Evolutionary conservation across 768 basidiomycete species (phyloP).

Genomic region (Rhizopogon roseolus): DNA sequence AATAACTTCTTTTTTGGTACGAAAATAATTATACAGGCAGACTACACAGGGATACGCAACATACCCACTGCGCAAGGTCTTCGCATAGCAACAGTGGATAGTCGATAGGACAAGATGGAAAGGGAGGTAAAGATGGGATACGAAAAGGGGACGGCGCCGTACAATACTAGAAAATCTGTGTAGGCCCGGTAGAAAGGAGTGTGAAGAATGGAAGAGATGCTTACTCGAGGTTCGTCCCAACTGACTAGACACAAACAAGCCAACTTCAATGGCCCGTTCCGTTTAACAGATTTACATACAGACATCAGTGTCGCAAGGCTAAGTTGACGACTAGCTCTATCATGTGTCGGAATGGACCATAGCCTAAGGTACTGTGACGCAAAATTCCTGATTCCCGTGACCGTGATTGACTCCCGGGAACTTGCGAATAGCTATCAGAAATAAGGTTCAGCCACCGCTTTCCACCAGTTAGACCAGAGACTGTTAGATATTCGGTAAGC

Average conservation of each 20-base stretch:
- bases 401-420: conserved; percentile 10
- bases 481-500: background rate
- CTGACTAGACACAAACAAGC: too few species aligned
- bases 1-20: too few species aligned
- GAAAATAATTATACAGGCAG: too few species aligned
- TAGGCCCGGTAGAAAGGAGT: conserved; percentile 94
- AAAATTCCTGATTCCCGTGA: too few species aligned
- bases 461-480: background rate
- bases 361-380: too few species aligned
- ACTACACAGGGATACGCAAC: conserved; percentile 39
- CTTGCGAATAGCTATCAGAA: conserved; percentile 22
- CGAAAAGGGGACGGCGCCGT: conserved; percentile 86
- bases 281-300: too few species aligned
- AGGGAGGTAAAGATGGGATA: conserved; percentile 72
- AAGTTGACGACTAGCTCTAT: too few species aligned
- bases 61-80: conserved; percentile 70
- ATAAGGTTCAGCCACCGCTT: conserved; percentile 29
- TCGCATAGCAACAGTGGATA: conserved; percentile 83
- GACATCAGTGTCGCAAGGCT: too few species aligned
- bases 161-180: conserved; percentile 86
- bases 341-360: too few species aligned
- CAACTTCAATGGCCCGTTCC: too few species aligned
- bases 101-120: conserved; percentile 72
- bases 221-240: conserved; percentile 49
- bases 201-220: conserved; percentile 56